A percentile compares a stretch with the other conserved stretches of the same genome.
These are phyloP conservation scores for Sutorius australiensis DNA, from an alignment of 768 basidiomycete species.

Conservation along the genomic window DNA sequence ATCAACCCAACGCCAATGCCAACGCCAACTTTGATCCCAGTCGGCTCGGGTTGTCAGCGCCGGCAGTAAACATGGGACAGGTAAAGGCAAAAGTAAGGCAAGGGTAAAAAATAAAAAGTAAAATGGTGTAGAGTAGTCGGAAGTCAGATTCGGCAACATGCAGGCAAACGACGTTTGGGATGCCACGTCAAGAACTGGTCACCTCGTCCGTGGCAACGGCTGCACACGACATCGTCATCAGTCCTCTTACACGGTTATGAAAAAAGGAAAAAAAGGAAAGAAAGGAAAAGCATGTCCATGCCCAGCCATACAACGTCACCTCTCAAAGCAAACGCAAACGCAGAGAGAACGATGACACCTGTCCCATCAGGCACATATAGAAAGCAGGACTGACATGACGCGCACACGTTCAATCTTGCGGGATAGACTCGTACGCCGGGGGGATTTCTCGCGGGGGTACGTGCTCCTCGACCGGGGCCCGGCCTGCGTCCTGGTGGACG, in stretches of 20 bases:
- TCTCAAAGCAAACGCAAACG: neutral
- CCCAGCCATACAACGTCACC: neutral
- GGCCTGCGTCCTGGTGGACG: constrained; percentile 27
- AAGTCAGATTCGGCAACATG: neutral
- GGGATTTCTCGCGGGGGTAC: constrained; percentile 25
- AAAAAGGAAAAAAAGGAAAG: neutral
- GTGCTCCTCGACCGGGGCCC: constrained; percentile 20
- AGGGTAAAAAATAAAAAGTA: no score
- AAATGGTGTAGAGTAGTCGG: neutral
- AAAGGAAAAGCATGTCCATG: neutral
- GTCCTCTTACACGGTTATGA: neutral
- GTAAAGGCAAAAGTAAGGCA: neutral
- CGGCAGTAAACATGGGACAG: constrained; percentile 5
- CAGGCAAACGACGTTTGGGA: neutral
- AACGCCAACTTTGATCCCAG: no score
- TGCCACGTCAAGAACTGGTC: neutral
- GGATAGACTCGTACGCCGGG: constrained; percentile 29
- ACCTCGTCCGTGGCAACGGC: neutral
- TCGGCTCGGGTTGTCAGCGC: no score
- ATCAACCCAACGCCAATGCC: no score
- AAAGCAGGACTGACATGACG: neutral
- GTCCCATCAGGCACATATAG: neutral
- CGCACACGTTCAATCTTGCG: constrained; percentile 11
- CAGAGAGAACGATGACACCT: neutral
- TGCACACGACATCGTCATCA: constrained; percentile 1